phyloP scores from a whole-genome alignment of 805 yeast species.

The Phaffomyces opuntiae region DNA sequence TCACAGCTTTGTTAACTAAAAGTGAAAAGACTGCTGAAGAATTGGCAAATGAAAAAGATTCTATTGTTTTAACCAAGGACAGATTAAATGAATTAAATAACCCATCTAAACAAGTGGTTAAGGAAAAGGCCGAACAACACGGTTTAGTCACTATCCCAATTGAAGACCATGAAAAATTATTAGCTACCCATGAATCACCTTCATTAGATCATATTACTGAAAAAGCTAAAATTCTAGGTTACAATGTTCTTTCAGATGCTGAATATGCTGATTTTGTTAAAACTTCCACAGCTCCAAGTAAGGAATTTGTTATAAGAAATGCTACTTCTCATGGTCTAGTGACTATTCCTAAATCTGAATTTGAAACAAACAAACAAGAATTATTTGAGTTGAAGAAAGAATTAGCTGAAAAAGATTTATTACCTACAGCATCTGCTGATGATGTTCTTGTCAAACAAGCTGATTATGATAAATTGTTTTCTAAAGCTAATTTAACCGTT shows the following conservation, averaged over 20 bases:
- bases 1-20: not conserved
- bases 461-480: constrained; percentile 12
- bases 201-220: constrained; percentile 5
- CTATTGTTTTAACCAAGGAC: constrained; percentile 19
- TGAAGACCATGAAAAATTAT: constrained; percentile 7
- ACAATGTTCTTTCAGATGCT: constrained; percentile 13
- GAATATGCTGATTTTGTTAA: constrained; percentile 6
- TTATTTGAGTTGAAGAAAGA: constrained; percentile 18
- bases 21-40: constrained; percentile 10
- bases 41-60: constrained; percentile 18
- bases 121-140: constrained; percentile 2
- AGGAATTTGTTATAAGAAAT: constrained; percentile 5
- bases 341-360: constrained; percentile 10
- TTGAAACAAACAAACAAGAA: constrained; percentile 7
- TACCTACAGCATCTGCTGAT: constrained; percentile 17
- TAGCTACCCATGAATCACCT: constrained; percentile 7
- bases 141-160: constrained; percentile 9
- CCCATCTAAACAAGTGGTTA: constrained; percentile 9
- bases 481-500: constrained; percentile 5
- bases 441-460: constrained; percentile 10
- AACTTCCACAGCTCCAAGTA: constrained; percentile 3
- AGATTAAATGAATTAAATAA: constrained; percentile 14
- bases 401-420: constrained; percentile 22
- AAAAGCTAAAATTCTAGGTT: constrained; percentile 13
- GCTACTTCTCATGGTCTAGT: constrained; percentile 3